These are phyloP conservation scores for Cyberlindnera euphorbiiphila DNA, from an alignment of 805 yeast species.

Conservation along the genomic window DNA sequence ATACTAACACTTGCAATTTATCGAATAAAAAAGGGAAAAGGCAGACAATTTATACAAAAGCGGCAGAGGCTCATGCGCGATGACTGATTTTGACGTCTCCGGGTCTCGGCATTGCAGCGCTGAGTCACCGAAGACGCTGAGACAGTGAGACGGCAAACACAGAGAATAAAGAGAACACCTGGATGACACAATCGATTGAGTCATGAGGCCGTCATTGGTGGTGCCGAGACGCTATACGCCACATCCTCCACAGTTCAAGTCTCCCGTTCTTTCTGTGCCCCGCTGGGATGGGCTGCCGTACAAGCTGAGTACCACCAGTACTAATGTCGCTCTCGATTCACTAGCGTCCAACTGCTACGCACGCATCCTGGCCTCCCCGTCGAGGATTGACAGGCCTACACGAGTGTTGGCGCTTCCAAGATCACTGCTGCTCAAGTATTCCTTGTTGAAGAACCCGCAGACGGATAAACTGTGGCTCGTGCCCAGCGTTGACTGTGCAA, in stretches of 20 bases:
- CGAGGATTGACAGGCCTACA: slow-evolving; percentile 37
- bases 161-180: neutral
- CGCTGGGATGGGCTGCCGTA: slow-evolving; percentile 4
- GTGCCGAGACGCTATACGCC: neutral
- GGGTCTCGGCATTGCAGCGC: too few species aligned
- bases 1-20: too few species aligned
- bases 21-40: too few species aligned
- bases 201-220: too few species aligned
- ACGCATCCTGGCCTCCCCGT: slow-evolving; percentile 36
- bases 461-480: slow-evolving; percentile 11
- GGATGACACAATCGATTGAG: too few species aligned
- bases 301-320: neutral
- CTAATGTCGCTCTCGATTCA: too few species aligned
- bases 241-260: neutral
- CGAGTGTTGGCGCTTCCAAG: slow-evolving; percentile 26
- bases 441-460: slow-evolving; percentile 6
- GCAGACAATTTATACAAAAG: too few species aligned
- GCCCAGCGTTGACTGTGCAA: slow-evolving; percentile 10
- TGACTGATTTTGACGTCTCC: too few species aligned
- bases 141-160: too few species aligned
- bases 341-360: slow-evolving; percentile 8
- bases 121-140: slow-evolving; percentile 1
- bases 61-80: too few species aligned
- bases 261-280: slow-evolving; percentile 1
- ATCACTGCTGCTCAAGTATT: slow-evolving; percentile 9